Base-by-base conservation (phyloP, 2,329 filamentous ascomycete species). In the Teratosphaeriaceae sp. region DNA sequence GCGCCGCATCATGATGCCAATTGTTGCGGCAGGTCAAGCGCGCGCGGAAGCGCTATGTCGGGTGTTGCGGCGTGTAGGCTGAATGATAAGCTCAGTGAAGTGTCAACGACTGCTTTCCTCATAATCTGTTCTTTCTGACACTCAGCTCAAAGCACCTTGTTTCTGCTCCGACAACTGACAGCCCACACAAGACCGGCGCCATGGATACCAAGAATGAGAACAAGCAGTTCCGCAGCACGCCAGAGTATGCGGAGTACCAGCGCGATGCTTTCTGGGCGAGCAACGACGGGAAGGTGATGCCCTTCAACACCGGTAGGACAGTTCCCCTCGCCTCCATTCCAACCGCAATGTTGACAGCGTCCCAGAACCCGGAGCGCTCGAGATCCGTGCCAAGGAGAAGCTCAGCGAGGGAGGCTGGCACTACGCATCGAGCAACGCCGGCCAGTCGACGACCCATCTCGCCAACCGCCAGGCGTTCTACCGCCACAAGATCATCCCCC, bases 401-500 rank as follows among this genome's bases (percentile, higher is more conserved):
- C 68, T 83, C 29, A 75, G 71, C 15, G 64, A 77, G 56, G 71
- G 71, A 30, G 78, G 78, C 52, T 81, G 77, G 74, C 71, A 69
- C 56, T 79, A 79, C 48, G 72, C 75, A 21, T 76, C 74, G 11
- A 76, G 68, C 46, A 79, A 79, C 52, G 75, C 75, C 2, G 74
- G 75, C 13, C 67, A 71, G 45, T 77, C 72, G 1, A 67, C 63
- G 41, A 74, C 72, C 2, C 72, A 76, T 53, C 65, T 70, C 1
- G 74, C 74, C 18, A 83, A 82, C 58, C 71, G 78, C 3, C 73
- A 80, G 59, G 75, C 79, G 40, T 84, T 83, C 65, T 80, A 76
- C 62, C 70, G 77, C 1, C 78, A 81, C 63, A 72, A 75, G 34
- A 78, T 84, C 52, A 69, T 83, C 36, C 78, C 79, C 1, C 71